phyloP scores from a whole-genome alignment of 2,329 filamentous ascomycete genomes.

The Penicillium sp. region DNA sequence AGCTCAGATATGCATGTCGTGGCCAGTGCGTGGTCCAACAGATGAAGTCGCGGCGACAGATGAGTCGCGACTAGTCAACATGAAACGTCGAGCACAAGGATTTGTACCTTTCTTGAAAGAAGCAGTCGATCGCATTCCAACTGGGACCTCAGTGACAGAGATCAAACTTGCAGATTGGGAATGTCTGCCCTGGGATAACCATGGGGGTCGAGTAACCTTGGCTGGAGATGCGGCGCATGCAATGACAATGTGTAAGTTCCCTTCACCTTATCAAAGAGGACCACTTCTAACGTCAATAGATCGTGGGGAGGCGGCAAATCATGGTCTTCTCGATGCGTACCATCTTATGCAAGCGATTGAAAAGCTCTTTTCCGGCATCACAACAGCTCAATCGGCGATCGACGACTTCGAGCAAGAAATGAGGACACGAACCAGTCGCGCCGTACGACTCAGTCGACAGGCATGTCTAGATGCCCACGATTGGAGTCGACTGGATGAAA shows the following conservation, averaged over 20 bases:
- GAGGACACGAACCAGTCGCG: conserved; percentile 27
- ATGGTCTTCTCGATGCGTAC: conserved; percentile 31
- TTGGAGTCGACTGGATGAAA: conserved; percentile 27
- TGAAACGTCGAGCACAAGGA: conserved; percentile 36
- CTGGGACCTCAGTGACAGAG: conserved; percentile 26
- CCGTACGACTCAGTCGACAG: conserved; percentile 34
- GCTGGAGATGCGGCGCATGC: conserved; percentile 35
- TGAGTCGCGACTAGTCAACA: conserved; percentile 37
- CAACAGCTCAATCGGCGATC: conserved; percentile 15
- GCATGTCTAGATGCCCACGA: conserved; percentile 37
- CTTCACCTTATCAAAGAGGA: neutral
- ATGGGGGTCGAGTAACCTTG: conserved; percentile 27
- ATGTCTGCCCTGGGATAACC: conserved; percentile 32
- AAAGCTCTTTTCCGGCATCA: conserved; percentile 9
- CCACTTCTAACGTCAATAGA: conserved; percentile 9
- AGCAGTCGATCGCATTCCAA: conserved; percentile 25
- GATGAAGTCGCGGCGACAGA: conserved; percentile 38
- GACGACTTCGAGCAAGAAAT: conserved; percentile 34
- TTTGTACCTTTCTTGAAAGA: conserved; percentile 26
- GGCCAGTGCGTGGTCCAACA: conserved; percentile 37
- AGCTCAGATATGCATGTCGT: conserved; percentile 50
- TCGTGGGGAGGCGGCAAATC: conserved; percentile 35
- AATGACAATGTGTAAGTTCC: conserved; percentile 33
- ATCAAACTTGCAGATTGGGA: conserved; percentile 32
- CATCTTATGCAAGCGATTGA: conserved; percentile 18